These are phyloP conservation scores for Solanum aculeatissimum DNA, from an alignment of 305 asterid species.

Conservation along the genomic window DNA sequence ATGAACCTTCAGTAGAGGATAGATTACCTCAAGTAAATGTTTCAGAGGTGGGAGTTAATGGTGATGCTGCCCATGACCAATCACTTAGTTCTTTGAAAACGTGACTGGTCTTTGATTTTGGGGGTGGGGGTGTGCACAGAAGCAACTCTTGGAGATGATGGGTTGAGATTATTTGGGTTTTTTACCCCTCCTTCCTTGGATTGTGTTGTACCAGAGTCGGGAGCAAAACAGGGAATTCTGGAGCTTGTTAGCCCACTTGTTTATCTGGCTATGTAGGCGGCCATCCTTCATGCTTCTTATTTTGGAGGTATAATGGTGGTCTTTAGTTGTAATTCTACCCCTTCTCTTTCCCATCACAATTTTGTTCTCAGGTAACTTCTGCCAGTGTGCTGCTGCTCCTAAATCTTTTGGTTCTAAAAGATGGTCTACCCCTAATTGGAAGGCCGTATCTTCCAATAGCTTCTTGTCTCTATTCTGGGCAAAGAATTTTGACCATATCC, in stretches of 20 bases:
- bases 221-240: conserved; percentile 25
- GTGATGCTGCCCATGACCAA: conserved; percentile 36
- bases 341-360: background rate
- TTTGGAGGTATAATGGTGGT: conserved; percentile 34
- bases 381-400: background rate
- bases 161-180: conserved; percentile 21
- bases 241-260: conserved; percentile 23
- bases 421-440: background rate
- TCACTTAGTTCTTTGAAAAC: conserved; percentile 14
- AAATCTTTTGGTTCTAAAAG: background rate
- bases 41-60: conserved; percentile 39
- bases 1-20: conserved; percentile 37
- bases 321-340: conserved; percentile 12
- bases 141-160: conserved; percentile 14
- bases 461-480: background rate
- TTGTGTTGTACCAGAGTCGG: conserved; percentile 23
- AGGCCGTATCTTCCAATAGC: background rate
- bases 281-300: conserved; percentile 18
- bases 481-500: background rate
- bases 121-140: conserved; percentile 7
- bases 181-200: conserved; percentile 20
- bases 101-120: conserved; percentile 30
- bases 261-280: conserved; percentile 16
- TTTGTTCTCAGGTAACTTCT: background rate
- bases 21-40: conserved; percentile 38